Evolutionary conservation across 768 basidiomycete species (phyloP).

Genomic region (Serendipita indica): DNA sequence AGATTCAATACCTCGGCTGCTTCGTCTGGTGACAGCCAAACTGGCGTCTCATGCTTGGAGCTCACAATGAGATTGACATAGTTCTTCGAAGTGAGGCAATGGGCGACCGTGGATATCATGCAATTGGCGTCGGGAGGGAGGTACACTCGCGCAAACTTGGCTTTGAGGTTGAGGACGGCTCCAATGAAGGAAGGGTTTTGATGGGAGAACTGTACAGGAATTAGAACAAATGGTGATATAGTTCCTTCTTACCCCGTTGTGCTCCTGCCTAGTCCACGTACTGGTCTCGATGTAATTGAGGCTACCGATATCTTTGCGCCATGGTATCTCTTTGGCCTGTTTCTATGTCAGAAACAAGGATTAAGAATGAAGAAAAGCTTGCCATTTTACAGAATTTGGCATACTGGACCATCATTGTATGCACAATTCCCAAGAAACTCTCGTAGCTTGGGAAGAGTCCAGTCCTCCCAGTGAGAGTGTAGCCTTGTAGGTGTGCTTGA

Average conservation of each 20-base stretch:
- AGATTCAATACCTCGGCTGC: conserved; percentile 37
- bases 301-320: conserved; percentile 56
- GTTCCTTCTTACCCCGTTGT: conserved; percentile 9
- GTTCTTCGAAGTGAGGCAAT: conserved; percentile 71
- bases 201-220: conserved; percentile 57
- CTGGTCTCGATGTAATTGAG: conserved; percentile 82
- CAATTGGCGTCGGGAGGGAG: conserved; percentile 86
- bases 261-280: conserved; percentile 73
- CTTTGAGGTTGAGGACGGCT: conserved; percentile 67
- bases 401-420: conserved; percentile 85
- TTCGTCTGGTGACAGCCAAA: conserved; percentile 66
- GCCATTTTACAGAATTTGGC: conserved; percentile 81
- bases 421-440: conserved; percentile 78
- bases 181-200: conserved; percentile 80
- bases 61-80: conserved; percentile 83
- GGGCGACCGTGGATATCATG: conserved; percentile 67
- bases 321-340: conserved; percentile 36
- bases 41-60: conserved; percentile 66
- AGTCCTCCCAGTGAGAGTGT: conserved; percentile 75
- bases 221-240: not conserved
- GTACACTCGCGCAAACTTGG: conserved; percentile 57
- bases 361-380: conserved; percentile 11
- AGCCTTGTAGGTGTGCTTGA: conserved; percentile 84
- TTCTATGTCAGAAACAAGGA: not conserved
- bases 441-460: conserved; percentile 85